Conservation (phyloP, 306 rosid genomes). For the Styphnolobium japonicum region DNA sequence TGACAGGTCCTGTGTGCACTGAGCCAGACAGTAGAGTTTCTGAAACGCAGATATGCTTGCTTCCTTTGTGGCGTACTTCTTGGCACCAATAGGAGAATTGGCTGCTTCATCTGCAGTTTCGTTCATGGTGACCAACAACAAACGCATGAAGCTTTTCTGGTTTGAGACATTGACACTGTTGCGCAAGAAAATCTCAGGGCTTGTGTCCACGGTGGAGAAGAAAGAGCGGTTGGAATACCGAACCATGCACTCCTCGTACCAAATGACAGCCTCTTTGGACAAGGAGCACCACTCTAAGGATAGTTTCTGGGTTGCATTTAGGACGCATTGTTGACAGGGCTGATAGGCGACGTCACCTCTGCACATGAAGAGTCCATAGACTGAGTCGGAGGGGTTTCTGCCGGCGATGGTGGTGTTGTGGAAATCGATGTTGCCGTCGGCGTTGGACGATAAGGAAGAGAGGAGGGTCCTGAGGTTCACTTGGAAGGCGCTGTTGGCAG, state of each 20-base stretch:
- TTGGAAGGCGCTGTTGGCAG: conserved; percentile 33
- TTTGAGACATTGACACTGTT: conserved; percentile 16
- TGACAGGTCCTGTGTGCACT: conserved; percentile 35
- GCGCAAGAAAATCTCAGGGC: not conserved
- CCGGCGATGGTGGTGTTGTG: conserved; percentile 20
- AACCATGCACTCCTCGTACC: conserved; percentile 36
- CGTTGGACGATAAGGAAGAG: conserved; percentile 27
- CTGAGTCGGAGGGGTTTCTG: not conserved
- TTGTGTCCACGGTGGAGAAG: conserved; percentile 14
- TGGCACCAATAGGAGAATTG: not conserved
- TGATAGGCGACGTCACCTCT: conserved; percentile 6
- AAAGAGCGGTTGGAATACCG: conserved; percentile 21
- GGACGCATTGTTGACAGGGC: conserved; percentile 3
- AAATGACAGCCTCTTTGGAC: conserved; percentile 3
- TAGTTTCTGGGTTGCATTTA: not conserved
- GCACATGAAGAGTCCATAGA: conserved; percentile 30
- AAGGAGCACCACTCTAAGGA: not conserved
- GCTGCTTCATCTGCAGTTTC: conserved; percentile 19
- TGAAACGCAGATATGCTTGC: conserved; percentile 24
- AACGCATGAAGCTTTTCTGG: not conserved
- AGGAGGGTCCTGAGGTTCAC: conserved; percentile 28
- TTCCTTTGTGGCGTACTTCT: conserved; percentile 23
- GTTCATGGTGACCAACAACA: conserved; percentile 16
- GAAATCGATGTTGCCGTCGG: conserved; percentile 15
- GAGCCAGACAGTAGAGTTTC: conserved; percentile 10